Conservation (phyloP, 2,329 filamentous ascomycete species). For the Botrytis sinoallii region DNA sequence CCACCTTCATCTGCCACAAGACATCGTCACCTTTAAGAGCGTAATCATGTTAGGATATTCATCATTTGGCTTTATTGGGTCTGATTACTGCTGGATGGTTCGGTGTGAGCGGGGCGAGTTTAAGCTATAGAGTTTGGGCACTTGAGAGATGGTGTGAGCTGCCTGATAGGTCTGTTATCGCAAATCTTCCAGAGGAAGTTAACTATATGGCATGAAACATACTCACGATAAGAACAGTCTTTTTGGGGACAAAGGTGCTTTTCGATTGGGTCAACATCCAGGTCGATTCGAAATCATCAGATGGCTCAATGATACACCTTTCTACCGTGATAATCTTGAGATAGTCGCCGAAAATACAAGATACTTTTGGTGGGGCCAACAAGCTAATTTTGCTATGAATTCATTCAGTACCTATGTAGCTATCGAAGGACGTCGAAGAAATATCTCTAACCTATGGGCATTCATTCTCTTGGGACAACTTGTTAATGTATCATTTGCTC, state of each 20-base stretch:
- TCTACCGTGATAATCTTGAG: constrained; percentile 43
- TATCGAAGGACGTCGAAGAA: constrained; percentile 56
- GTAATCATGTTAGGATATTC: constrained; percentile 41
- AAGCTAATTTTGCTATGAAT: constrained; percentile 53
- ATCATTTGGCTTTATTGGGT: constrained; percentile 45
- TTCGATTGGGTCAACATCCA: constrained; percentile 35
- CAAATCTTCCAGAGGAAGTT: constrained; percentile 8
- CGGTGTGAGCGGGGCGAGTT: constrained; percentile 43
- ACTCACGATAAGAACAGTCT: constrained; percentile 27
- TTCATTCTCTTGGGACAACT: constrained; percentile 59
- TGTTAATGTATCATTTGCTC: constrained; percentile 58
- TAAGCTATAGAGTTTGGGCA: constrained; percentile 53
- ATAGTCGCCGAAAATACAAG: constrained; percentile 53
- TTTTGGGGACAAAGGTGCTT: constrained; percentile 35
- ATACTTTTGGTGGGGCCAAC: constrained; percentile 61
- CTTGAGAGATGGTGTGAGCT: constrained; percentile 40
- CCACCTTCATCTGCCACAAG: constrained; percentile 41
- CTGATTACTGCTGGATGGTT: constrained; percentile 45
- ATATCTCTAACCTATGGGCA: constrained; percentile 52
- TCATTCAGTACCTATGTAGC: constrained; percentile 57
- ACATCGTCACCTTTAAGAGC: constrained; percentile 34
- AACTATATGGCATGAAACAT: constrained; percentile 12
- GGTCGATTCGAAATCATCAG: constrained; percentile 32
- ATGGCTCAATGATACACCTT: constrained; percentile 34
- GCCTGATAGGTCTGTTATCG: constrained; percentile 39